Percentiles rank a stretch among this genome's conserved stretches.
Evolutionary conservation across 2,329 filamentous ascomycete genomes (phyloP).

Genomic region (Aureobasidium uvarum): DNA sequence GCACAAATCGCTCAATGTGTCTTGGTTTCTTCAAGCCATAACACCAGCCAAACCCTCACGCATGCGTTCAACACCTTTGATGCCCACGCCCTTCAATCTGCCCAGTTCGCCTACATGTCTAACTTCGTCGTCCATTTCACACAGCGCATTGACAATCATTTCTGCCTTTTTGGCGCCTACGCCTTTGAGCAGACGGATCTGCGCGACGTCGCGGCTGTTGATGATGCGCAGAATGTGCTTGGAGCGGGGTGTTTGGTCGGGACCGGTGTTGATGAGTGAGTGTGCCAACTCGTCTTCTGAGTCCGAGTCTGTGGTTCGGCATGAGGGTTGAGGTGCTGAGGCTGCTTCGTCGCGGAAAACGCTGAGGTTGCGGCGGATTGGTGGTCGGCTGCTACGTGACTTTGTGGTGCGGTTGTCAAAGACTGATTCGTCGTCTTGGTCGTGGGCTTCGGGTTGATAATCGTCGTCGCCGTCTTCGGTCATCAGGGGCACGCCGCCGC

Average conservation of each 20-base stretch:
- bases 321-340: neutral
- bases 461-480: slow-evolving; percentile 1
- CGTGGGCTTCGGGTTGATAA: neutral
- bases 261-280: slow-evolving; percentile 26
- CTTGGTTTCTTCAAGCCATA: neutral
- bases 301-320: slow-evolving; percentile 22
- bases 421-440: slow-evolving; percentile 23
- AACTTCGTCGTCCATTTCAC: slow-evolving; percentile 46
- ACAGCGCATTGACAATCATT: slow-evolving; percentile 50
- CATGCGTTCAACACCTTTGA: slow-evolving; percentile 54
- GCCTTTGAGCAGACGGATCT: slow-evolving; percentile 66
- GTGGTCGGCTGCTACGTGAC: neutral
- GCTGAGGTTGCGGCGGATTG: slow-evolving; percentile 18
- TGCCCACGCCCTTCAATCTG: slow-evolving; percentile 50
- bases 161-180: slow-evolving; percentile 71
- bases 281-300: slow-evolving; percentile 38
- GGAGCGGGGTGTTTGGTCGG: slow-evolving; percentile 55
- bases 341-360: slow-evolving; percentile 22
- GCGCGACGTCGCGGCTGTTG: slow-evolving; percentile 66
- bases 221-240: slow-evolving; percentile 65
- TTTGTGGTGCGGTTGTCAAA: slow-evolving; percentile 7
- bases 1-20: neutral
- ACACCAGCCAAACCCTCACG: slow-evolving; percentile 40
- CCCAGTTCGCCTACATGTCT: slow-evolving; percentile 20
- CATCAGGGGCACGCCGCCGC: neutral